A percentile compares a stretch with the other conserved stretches of the same genome.
Conservation (phyloP, 164 flowering plant genomes). For the Annona squamosa region DNA sequence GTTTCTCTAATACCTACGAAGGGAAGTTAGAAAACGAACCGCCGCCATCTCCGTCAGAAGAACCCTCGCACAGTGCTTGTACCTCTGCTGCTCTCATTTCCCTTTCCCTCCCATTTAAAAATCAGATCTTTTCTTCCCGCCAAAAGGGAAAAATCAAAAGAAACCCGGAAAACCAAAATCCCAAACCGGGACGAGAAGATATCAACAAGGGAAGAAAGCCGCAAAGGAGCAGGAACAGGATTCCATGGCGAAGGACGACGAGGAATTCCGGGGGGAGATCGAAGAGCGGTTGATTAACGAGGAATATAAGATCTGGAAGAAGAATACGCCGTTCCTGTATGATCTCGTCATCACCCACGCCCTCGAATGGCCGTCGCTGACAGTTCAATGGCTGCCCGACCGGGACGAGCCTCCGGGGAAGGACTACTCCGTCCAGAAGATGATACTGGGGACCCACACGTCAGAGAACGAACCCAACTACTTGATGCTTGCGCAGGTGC, state of each 20-base stretch:
- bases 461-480: slow-evolving; percentile 96
- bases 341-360: slow-evolving; percentile 95
- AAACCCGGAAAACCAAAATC: not conserved
- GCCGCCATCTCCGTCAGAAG: too few relatives aligned
- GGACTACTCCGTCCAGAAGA: slow-evolving; percentile 88
- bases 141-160: not conserved
- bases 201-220: not conserved
- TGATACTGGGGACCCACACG: slow-evolving; percentile 90
- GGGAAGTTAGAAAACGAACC: too few relatives aligned
- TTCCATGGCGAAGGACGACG: slow-evolving; percentile 75
- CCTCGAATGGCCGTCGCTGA: slow-evolving; percentile 94
- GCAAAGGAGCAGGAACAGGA: not conserved
- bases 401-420: slow-evolving; percentile 86
- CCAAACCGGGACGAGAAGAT: not conserved
- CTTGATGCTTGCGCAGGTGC: slow-evolving; percentile 89
- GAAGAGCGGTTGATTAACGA: slow-evolving; percentile 90
- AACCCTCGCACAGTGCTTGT: not conserved
- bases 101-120: slow-evolving; percentile 9
- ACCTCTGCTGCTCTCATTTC: not conserved
- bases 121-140: not conserved
- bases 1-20: too few relatives aligned
- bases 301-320: slow-evolving; percentile 98
- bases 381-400: slow-evolving; percentile 94
- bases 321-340: slow-evolving; percentile 90
- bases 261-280: slow-evolving; percentile 79